These are phyloP conservation scores for Leccinum obscurum DNA, from an alignment of 768 basidiomycete genomes.

Conservation along the genomic window DNA sequence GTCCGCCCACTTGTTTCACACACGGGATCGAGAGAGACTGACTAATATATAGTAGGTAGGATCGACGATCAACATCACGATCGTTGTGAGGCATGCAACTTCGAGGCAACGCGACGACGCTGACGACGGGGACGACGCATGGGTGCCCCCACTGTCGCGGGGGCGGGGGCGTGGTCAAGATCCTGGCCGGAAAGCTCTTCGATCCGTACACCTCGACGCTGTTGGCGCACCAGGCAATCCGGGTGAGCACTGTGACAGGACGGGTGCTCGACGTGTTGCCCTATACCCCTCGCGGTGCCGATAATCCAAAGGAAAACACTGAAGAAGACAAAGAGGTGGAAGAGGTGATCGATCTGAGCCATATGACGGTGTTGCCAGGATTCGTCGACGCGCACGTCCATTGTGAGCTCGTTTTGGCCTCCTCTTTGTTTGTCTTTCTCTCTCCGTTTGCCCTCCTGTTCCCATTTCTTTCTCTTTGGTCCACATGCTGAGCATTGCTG, in stretches of 20 bases:
- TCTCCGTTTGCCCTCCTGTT: too few relatives aligned
- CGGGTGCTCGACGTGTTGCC: constrained; percentile 46
- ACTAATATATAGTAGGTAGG: not conserved
- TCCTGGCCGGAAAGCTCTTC: constrained; percentile 51
- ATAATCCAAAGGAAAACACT: not conserved
- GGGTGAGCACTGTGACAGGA: constrained; percentile 46
- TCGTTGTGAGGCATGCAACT: not conserved
- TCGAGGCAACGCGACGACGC: not conserved
- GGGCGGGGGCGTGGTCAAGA: not conserved
- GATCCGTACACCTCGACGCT: constrained; percentile 46
- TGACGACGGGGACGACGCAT: not conserved
- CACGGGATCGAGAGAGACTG: not conserved
- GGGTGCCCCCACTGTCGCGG: not conserved
- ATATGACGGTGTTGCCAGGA: too few relatives aligned
- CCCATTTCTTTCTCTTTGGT: not conserved
- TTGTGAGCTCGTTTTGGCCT: too few relatives aligned
- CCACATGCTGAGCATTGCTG: not conserved
- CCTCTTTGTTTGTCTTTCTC: too few relatives aligned
- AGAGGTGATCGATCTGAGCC: constrained; percentile 40
- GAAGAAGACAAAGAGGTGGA: constrained; percentile 1
- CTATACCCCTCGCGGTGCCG: constrained; percentile 2
- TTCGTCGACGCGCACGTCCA: too few relatives aligned
- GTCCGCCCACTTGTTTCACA: too few relatives aligned
- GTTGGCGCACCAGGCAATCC: constrained; percentile 46
- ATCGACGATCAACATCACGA: not conserved